Evolutionary conservation across 1,284 basidiomycete genomes (phyloP).

Genomic region (Hemileia vastatrix): DNA sequence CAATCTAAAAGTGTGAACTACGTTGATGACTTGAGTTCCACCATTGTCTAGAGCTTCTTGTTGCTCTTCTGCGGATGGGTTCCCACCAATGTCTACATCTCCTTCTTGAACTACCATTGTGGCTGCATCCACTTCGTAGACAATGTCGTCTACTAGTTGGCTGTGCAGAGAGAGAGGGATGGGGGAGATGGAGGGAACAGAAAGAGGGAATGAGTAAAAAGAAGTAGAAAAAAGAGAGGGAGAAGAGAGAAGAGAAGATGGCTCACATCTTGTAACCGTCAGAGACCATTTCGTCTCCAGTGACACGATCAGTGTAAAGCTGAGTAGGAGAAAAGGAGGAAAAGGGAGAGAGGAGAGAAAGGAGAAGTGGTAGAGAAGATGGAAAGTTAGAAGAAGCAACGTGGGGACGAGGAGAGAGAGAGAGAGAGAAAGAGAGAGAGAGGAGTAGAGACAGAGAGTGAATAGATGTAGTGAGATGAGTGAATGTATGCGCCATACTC

Average conservation of each 20-base stretch:
- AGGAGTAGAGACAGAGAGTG: too few relatives aligned
- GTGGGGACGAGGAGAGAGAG: too few relatives aligned
- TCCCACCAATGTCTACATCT: constrained; percentile 78
- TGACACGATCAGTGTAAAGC: constrained; percentile 51
- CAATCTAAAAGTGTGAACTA: constrained; percentile 86
- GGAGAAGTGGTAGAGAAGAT: too few relatives aligned
- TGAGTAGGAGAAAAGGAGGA: too few relatives aligned
- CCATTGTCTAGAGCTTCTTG: constrained; percentile 77
- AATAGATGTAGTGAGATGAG: too few relatives aligned
- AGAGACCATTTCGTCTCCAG: constrained; percentile 87
- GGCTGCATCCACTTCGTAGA: constrained; percentile 65
- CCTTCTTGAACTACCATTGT: constrained; percentile 54
- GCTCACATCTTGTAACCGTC: constrained; percentile 69
- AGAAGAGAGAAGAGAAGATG: background rate
- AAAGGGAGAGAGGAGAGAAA: too few relatives aligned
- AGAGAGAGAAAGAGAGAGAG: too few relatives aligned
- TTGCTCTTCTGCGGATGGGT: constrained; percentile 65
- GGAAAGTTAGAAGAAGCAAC: too few relatives aligned
- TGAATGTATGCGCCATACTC: too few relatives aligned
- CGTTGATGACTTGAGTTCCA: constrained; percentile 67
- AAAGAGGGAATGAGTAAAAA: background rate
- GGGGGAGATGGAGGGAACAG: too few relatives aligned
- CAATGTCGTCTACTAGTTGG: constrained; percentile 60
- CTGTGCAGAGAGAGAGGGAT: background rate
- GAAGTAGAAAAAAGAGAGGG: background rate